Evolutionary conservation across 768 basidiomycete genomes (phyloP).

Genomic region (Sarcomyxa edulis): DNA sequence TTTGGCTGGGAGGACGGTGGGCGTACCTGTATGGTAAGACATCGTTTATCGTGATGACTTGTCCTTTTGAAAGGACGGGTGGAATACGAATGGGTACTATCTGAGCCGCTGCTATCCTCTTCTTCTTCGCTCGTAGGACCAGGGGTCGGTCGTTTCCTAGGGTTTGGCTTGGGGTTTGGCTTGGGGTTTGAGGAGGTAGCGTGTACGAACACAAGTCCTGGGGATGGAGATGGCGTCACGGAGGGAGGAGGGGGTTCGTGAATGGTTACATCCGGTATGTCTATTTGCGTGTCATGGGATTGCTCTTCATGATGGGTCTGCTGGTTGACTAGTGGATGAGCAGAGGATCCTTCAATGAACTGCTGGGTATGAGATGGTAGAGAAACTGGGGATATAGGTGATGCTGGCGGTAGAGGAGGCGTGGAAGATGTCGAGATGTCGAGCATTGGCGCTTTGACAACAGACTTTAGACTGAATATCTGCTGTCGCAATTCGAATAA

Average conservation of each 20-base stretch:
- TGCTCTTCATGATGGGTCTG: constrained; percentile 11
- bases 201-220: constrained; percentile 14
- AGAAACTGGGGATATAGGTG: constrained; percentile 33
- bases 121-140: constrained; percentile 31
- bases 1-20: constrained; percentile 1
- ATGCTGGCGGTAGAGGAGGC: constrained; percentile 15
- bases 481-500: constrained; percentile 53
- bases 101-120: constrained; percentile 28
- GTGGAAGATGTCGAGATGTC: constrained; percentile 6
- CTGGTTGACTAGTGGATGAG: constrained; percentile 14
- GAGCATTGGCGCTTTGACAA: constrained; percentile 22
- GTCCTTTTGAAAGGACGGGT: constrained; percentile 35
- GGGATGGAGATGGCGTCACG: constrained; percentile 27
- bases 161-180: constrained; percentile 8
- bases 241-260: constrained; percentile 16
- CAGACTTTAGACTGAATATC: constrained; percentile 38
- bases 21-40: constrained; percentile 63
- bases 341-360: constrained; percentile 35
- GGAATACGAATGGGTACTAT: constrained; percentile 24
- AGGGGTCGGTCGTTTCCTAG: constrained; percentile 25
- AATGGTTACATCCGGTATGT: constrained; percentile 10
- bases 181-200: constrained; percentile 4
- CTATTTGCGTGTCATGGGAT: constrained; percentile 12
- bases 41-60: constrained; percentile 60
- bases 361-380: constrained; percentile 24